Conservation (phyloP, 495 filamentous ascomycete species). For the Penicillium taxi region DNA sequence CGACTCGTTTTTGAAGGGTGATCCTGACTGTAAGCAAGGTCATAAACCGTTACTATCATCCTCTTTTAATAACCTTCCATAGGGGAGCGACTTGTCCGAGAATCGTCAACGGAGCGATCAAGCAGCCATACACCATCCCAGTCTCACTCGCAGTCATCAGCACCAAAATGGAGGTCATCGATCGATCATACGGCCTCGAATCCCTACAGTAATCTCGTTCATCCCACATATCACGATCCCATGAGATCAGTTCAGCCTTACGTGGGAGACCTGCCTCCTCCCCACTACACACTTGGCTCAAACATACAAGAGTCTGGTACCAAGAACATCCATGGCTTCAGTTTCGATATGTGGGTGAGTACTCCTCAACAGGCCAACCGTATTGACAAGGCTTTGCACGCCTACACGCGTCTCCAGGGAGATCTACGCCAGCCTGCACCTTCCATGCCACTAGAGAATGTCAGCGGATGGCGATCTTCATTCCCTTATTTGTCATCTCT, state of each 20-base stretch:
- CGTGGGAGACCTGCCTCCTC: conserved; percentile 28
- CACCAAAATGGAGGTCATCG: conserved; percentile 33
- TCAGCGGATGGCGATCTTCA: conserved; percentile 36
- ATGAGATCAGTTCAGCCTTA: conserved; percentile 31
- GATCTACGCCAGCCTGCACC: conserved; percentile 33
- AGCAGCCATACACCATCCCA: no score
- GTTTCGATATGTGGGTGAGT: conserved; percentile 47
- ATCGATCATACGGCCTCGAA: conserved; percentile 31
- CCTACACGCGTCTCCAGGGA: conserved; percentile 44
- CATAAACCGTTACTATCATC: neutral
- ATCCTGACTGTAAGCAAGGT: conserved; percentile 42
- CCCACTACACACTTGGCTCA: conserved; percentile 31
- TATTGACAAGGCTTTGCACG: conserved; percentile 38
- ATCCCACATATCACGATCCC: conserved; percentile 27
- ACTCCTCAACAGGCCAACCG: conserved; percentile 34
- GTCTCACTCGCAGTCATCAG: conserved; percentile 28
- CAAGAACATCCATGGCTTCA: conserved; percentile 35
- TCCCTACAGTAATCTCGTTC: conserved; percentile 23
- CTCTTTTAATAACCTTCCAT: conserved; percentile 9
- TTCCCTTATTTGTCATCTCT: conserved; percentile 39
- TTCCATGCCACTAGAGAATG: conserved; percentile 35
- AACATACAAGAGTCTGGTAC: conserved; percentile 27
- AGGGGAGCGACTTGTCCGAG: conserved; percentile 41
- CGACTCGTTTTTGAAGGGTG: conserved; percentile 64
- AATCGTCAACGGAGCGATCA: conserved; percentile 31